Conservation (phyloP, 1,284 basidiomycete species). For the Ceratobasidium papillatum region DNA sequence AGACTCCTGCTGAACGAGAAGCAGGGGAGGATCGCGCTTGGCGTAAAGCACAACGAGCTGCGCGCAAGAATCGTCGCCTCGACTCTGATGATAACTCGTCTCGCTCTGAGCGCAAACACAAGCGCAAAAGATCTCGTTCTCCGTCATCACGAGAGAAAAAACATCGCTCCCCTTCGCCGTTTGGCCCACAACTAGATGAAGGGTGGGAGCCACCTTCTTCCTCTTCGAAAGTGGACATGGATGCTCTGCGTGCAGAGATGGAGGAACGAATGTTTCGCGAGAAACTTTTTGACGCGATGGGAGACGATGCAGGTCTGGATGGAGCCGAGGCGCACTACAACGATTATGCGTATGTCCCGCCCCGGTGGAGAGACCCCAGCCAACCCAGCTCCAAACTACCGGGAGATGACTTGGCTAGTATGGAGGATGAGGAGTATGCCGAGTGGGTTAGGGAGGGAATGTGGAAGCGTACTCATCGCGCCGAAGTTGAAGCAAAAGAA, state of each 20-base stretch:
- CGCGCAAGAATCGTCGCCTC: slow-evolving; percentile 38
- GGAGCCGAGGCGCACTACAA: slow-evolving; percentile 69
- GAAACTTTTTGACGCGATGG: slow-evolving; percentile 73
- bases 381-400: slow-evolving; percentile 27
- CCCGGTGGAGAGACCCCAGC: slow-evolving; percentile 57
- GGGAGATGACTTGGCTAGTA: slow-evolving; percentile 47
- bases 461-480: slow-evolving; percentile 68
- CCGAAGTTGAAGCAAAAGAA: slow-evolving; percentile 68
- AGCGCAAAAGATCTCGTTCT: slow-evolving; percentile 14
- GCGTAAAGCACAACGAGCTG: slow-evolving; percentile 40
- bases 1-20: slow-evolving; percentile 40
- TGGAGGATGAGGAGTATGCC: slow-evolving; percentile 86
- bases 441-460: slow-evolving; percentile 82
- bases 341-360: slow-evolving; percentile 71
- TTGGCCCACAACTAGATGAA: background rate
- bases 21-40: slow-evolving; percentile 39
- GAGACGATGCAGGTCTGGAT: slow-evolving; percentile 68
- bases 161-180: background rate
- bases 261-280: slow-evolving; percentile 72
- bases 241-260: slow-evolving; percentile 60
- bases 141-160: slow-evolving; percentile 15
- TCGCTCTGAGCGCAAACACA: slow-evolving; percentile 4
- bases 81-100: slow-evolving; percentile 3
- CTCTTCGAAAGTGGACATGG: slow-evolving; percentile 58
- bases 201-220: slow-evolving; percentile 27